A percentile compares a stretch with the other conserved stretches of the same genome.
Conservation (phyloP, 2,329 filamentous ascomycete genomes). For the Fusarium palustre region DNA sequence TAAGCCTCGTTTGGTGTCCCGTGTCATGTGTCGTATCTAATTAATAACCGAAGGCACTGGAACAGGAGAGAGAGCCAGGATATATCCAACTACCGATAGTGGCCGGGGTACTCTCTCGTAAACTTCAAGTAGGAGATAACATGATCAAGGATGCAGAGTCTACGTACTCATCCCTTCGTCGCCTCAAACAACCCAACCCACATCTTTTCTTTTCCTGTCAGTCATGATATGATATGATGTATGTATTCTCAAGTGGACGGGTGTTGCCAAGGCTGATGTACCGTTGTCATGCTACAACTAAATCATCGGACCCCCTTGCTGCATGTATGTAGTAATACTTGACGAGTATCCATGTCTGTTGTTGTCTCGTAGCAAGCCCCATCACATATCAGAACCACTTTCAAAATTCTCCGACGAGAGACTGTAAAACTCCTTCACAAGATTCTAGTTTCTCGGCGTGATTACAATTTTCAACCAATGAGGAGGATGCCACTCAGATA, state of each 20-base stretch:
- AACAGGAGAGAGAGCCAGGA: background rate
- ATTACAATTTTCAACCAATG: background rate
- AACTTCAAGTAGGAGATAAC: background rate
- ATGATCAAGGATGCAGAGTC: background rate
- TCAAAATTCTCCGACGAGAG: slow-evolving; percentile 8
- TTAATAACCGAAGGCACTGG: slow-evolving; percentile 1
- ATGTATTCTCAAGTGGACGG: slow-evolving; percentile 1
- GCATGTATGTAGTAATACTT: background rate
- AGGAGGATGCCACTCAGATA: background rate
- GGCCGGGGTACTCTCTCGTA: background rate
- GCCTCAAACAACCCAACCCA: background rate
- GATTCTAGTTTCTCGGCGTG: background rate
- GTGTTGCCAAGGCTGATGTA: slow-evolving; percentile 11
- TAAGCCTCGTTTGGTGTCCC: background rate
- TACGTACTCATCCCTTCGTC: background rate
- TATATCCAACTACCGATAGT: slow-evolving; percentile 15
- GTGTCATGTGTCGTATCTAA: background rate
- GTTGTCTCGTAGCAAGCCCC: background rate
- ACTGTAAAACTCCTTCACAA: background rate
- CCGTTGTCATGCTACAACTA: background rate
- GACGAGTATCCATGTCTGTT: background rate
- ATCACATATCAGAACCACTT: slow-evolving; percentile 21
- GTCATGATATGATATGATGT: slow-evolving; percentile 1
- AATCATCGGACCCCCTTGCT: background rate
- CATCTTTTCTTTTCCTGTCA: background rate